Evolutionary conservation across 495 filamentous ascomycete genomes (phyloP).

Genomic region (Penicillium lividum): DNA sequence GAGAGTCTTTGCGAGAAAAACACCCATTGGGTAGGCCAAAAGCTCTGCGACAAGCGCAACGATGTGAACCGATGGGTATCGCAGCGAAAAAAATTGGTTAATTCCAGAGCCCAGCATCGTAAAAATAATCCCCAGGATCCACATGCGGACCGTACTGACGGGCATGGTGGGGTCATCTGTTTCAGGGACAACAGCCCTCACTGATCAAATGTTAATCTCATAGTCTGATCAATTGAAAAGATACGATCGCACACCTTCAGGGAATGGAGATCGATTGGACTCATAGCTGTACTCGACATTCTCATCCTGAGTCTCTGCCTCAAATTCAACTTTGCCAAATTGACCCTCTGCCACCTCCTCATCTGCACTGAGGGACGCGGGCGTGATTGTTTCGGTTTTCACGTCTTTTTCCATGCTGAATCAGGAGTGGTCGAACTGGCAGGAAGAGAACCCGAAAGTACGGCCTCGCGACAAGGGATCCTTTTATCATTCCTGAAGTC

Average conservation of each 20-base stretch:
- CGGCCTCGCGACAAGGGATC: neutral
- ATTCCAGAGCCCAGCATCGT: constrained; percentile 79
- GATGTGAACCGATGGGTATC: constrained; percentile 85
- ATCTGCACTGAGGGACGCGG: constrained; percentile 14
- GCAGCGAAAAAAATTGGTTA: constrained; percentile 82
- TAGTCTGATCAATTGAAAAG: neutral
- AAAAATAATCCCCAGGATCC: constrained; percentile 75
- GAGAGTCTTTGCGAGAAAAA: constrained; percentile 40
- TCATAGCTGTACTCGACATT: constrained; percentile 38
- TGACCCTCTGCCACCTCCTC: constrained; percentile 32
- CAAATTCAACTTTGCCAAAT: constrained; percentile 32
- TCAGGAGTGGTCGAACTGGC: neutral
- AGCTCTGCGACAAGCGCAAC: constrained; percentile 64
- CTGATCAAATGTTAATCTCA: constrained; percentile 11
- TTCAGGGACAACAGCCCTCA: constrained; percentile 37
- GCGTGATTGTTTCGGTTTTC: constrained; percentile 17
- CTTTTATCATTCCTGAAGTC: neutral
- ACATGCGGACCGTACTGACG: constrained; percentile 71
- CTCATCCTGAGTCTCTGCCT: constrained; percentile 26
- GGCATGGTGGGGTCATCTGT: constrained; percentile 44
- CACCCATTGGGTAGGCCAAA: constrained; percentile 61
- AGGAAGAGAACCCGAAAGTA: neutral
- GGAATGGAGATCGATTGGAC: constrained; percentile 37
- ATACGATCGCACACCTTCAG: constrained; percentile 31
- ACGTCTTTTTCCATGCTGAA: constrained; percentile 21